phyloP scores from a whole-genome alignment of 202 grass and related monocot genomes.

The Elaeis oleifera region DNA sequence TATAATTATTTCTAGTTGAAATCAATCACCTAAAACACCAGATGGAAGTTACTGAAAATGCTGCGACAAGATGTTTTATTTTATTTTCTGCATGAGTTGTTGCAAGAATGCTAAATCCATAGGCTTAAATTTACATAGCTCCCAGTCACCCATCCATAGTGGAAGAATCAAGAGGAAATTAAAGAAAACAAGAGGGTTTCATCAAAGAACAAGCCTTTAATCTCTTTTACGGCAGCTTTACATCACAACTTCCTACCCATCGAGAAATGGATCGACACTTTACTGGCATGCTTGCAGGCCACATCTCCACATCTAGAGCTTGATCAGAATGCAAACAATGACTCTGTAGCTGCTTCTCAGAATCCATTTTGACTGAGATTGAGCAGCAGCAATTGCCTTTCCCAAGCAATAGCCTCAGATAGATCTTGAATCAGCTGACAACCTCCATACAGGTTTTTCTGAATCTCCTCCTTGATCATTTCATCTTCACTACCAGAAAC shows the following conservation, averaged over 20 bases:
- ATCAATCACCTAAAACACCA: too few relatives aligned
- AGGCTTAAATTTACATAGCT: too few relatives aligned
- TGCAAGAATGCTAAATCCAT: too few relatives aligned
- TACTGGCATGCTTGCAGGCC: slow-evolving; percentile 45
- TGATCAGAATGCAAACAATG: slow-evolving; percentile 57
- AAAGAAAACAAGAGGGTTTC: too few relatives aligned
- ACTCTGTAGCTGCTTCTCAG: slow-evolving; percentile 36
- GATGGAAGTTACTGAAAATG: too few relatives aligned
- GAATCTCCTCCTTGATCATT: slow-evolving; percentile 25
- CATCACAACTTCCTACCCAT: slow-evolving; percentile 49
- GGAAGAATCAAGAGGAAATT: too few relatives aligned
- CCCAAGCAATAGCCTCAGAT: slow-evolving; percentile 30
- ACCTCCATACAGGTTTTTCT: slow-evolving; percentile 22
- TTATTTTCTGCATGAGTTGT: too few relatives aligned
- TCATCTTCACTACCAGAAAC: slow-evolving; percentile 89
- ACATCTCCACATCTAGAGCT: slow-evolving; percentile 32
- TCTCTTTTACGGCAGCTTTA: slow-evolving; percentile 78
- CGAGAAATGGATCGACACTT: slow-evolving; percentile 65
- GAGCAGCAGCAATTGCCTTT: slow-evolving; percentile 56
- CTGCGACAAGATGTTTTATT: too few relatives aligned
- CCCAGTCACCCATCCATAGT: too few relatives aligned
- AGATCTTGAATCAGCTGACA: slow-evolving; percentile 50
- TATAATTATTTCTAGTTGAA: too few relatives aligned
- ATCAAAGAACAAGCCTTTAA: not conserved
- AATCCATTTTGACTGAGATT: slow-evolving; percentile 68